Percentiles rank a stretch among this genome's conserved stretches.
Conservation (phyloP, 805 yeast species). For the Kregervanrija pseudodelftensis region DNA sequence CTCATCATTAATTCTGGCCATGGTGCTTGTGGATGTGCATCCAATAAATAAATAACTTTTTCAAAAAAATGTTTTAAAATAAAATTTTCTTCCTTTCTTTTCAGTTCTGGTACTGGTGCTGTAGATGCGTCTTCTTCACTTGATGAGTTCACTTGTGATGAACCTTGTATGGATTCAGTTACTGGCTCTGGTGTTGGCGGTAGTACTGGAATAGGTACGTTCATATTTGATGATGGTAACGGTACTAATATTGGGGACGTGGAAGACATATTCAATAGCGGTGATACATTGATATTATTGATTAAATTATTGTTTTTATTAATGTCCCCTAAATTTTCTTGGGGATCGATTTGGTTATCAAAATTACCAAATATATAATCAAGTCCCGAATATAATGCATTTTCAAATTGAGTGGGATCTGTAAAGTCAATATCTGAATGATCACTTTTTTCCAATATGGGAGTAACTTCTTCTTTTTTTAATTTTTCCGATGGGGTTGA, state of each 20-base stretch:
- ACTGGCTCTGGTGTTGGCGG: background rate
- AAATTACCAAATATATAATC: slow-evolving; percentile 22
- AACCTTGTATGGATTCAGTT: background rate
- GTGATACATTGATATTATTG: too few species aligned
- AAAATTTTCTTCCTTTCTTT: slow-evolving; percentile 40
- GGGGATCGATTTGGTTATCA: slow-evolving; percentile 3
- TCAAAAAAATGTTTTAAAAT: slow-evolving; percentile 51
- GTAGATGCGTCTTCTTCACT: background rate
- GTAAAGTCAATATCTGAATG: slow-evolving; percentile 12
- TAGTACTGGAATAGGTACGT: background rate
- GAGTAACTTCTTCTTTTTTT: background rate
- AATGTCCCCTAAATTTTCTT: too few species aligned
- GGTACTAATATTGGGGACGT: background rate
- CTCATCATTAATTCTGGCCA: slow-evolving; percentile 54
- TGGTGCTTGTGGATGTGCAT: slow-evolving; percentile 54
- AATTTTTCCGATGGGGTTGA: background rate
- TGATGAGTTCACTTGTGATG: background rate
- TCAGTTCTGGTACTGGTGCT: slow-evolving; percentile 2
- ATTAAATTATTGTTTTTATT: too few species aligned
- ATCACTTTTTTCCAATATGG: too few species aligned
- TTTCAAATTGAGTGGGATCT: slow-evolving; percentile 23
- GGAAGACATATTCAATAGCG: too few species aligned
- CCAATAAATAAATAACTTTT: slow-evolving; percentile 43
- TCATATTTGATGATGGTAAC: background rate
- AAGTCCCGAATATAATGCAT: slow-evolving; percentile 25